Base-by-base conservation (phyloP, 2,329 filamentous ascomycete genomes). In the Aureobasidium namibiae region DNA sequence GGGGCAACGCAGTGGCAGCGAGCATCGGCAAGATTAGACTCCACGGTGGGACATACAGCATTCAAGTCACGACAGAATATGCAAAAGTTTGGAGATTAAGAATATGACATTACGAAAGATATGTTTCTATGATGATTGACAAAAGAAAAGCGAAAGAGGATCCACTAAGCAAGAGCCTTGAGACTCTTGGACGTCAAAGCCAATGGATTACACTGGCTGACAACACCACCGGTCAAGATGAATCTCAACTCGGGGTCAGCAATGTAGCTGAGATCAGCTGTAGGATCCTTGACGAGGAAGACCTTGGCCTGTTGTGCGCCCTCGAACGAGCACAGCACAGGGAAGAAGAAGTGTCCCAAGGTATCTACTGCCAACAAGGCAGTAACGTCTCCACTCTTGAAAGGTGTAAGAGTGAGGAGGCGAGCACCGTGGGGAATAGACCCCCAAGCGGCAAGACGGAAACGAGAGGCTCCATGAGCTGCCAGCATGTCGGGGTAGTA, bases 151-250 rank as follows among this genome's bases (percentile, higher is more conserved):
- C 31, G 31, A 50, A 38, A 50, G 29, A 21, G 2, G 5, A 23
- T 14, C 16, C 34, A 29, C 23, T 21, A 53, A n/a, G 34, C 49
- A 21, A 41, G 23, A 13, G 49, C 49, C 8, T 41, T 8, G 2
- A 53, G 34, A 18, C n/a, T 14, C 49, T 53, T 53, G 9, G 49
- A 39, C 9, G 60, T 48, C 46, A 62, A n/a, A 4, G 62, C 61
- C 24, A 63, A 2, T n/a, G 62, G 58, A 13, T 44, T 34, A 21
- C 61, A 63, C 16, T 59, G 41, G 10, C 58, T 48, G 21, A 61
- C 62, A 2, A 60, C 60, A 18, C 62, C 62, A n/a, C 62, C 62
- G n/a, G 61, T 63, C n/a, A 63, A 52, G n/a, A 56, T 56, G 16
- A 62, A 63, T 41, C 60, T 61, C 42, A 63, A 36, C 11, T n/a